A percentile compares a stretch with the other conserved stretches of the same genome.
Conservation (phyloP, 1,284 basidiomycete species). For the Leccinum griseonigrum region DNA sequence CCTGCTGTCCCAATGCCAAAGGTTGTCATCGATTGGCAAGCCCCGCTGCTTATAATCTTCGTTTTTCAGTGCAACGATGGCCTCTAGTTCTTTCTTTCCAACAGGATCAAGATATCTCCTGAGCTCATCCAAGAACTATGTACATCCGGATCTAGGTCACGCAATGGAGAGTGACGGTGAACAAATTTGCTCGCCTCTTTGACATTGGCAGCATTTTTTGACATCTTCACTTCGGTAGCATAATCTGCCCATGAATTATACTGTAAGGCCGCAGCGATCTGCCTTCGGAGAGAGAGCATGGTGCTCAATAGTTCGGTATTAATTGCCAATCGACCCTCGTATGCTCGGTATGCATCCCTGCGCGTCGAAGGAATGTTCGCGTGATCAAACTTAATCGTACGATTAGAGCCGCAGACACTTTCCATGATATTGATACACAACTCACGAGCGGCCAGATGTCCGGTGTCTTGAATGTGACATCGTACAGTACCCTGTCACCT, state of each 20-base stretch:
- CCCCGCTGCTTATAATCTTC: constrained; percentile 61
- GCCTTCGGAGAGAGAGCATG: constrained; percentile 62
- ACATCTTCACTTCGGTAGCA: constrained; percentile 80
- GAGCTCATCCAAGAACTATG: constrained; percentile 67
- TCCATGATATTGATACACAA: constrained; percentile 1
- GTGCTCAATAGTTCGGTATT: constrained; percentile 70
- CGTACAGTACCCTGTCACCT: constrained; percentile 55
- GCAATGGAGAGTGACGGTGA: background rate
- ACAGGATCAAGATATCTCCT: constrained; percentile 67
- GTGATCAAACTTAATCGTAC: constrained; percentile 59
- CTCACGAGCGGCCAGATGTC: constrained; percentile 75
- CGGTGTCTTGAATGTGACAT: constrained; percentile 53
- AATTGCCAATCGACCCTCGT: constrained; percentile 61
- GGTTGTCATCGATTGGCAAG: constrained; percentile 62
- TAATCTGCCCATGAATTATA: constrained; percentile 82
- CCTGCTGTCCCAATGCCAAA: constrained; percentile 70
- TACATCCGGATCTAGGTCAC: background rate
- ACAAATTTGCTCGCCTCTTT: constrained; percentile 41
- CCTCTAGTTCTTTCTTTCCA: constrained; percentile 61
- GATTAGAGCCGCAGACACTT: background rate
- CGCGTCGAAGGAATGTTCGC: constrained; percentile 69
- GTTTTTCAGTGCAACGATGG: constrained; percentile 67
- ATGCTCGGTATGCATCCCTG: constrained; percentile 56
- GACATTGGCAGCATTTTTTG: constrained; percentile 50
- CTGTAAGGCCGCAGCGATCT: constrained; percentile 64